These are phyloP conservation scores for Mycena leptocephala DNA, from an alignment of 768 basidiomycete genomes.

Conservation along the genomic window DNA sequence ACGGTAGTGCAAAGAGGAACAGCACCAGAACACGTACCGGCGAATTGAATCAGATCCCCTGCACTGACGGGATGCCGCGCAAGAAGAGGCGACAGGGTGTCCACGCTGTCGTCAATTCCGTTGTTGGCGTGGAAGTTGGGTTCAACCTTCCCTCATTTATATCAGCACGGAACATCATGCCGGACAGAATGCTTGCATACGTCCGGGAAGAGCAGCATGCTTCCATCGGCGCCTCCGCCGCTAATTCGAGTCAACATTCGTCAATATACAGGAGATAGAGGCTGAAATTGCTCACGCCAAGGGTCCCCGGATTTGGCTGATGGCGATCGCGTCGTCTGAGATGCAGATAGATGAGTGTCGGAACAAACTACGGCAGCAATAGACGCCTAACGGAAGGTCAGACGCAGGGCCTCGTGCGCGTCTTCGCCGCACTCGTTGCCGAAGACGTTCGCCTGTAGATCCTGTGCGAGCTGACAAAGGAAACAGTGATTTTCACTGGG, in stretches of 20 bases:
- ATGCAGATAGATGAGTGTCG: not conserved
- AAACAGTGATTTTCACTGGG: too few relatives aligned
- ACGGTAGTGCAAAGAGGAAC: not conserved
- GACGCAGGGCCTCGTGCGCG: conserved; percentile 47
- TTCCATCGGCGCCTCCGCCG: conserved; percentile 50
- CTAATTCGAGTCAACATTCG: conserved; percentile 33
- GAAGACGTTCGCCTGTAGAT: conserved; percentile 52
- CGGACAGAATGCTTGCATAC: not conserved
- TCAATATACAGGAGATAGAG: not conserved
- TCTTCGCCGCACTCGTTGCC: conserved; percentile 54
- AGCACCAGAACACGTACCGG: not conserved
- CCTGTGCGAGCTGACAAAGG: conserved; percentile 30
- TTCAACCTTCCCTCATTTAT: conserved; percentile 27
- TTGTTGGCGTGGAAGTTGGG: conserved; percentile 33
- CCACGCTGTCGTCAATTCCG: conserved; percentile 36
- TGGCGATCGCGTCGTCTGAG: conserved; percentile 41
- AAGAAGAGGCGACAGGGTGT: conserved; percentile 23
- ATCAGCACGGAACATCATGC: too few relatives aligned
- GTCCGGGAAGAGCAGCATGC: conserved; percentile 44
- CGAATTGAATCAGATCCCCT: conserved; percentile 26
- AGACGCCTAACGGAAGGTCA: conserved; percentile 38
- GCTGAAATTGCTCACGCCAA: not conserved
- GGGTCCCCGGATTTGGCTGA: conserved; percentile 1
- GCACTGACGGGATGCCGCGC: conserved; percentile 35
- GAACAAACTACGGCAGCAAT: not conserved